Evolutionary conservation across 768 basidiomycete species (phyloP).

Genomic region (Pluteus cervinus): DNA sequence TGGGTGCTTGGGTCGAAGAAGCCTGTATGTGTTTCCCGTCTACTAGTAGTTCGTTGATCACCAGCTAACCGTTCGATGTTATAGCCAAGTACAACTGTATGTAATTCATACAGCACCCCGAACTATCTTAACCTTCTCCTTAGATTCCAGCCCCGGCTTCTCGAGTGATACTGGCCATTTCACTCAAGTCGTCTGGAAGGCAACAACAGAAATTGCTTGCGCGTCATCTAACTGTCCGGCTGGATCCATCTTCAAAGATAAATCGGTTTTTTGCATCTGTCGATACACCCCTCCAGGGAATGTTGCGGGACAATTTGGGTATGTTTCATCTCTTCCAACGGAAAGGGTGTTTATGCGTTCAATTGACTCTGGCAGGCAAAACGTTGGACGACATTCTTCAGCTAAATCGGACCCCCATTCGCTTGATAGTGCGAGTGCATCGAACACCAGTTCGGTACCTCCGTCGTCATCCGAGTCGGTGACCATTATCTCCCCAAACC

Average conservation of each 20-base stretch:
- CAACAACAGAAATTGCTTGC: constrained; percentile 41
- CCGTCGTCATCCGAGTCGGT: no score
- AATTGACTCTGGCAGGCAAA: background rate
- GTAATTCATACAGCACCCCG: background rate
- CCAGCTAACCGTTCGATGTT: background rate
- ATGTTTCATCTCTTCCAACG: constrained; percentile 2
- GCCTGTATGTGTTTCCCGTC: constrained; percentile 13
- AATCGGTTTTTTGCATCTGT: constrained; percentile 20
- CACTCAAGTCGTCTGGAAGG: constrained; percentile 48
- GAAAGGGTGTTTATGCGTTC: background rate
- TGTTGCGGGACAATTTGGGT: constrained; percentile 17
- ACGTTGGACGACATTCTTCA: background rate
- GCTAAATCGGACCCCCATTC: no score
- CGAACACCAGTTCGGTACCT: no score
- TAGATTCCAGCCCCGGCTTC: constrained; percentile 22
- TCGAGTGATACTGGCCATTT: constrained; percentile 22
- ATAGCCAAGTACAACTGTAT: constrained; percentile 19
- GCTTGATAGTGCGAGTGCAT: no score
- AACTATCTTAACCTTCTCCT: background rate
- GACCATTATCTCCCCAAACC: no score
- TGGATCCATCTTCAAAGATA: constrained; percentile 16
- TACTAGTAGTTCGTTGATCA: background rate
- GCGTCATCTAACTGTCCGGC: constrained; percentile 32
- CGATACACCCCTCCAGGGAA: constrained; percentile 24
- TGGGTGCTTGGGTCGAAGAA: constrained; percentile 22